Evolutionary conservation across 2,329 filamentous ascomycete genomes (phyloP), one percentile per base, ranked within the genome.

Genomic region (Fusarium denticulatum): DNA sequence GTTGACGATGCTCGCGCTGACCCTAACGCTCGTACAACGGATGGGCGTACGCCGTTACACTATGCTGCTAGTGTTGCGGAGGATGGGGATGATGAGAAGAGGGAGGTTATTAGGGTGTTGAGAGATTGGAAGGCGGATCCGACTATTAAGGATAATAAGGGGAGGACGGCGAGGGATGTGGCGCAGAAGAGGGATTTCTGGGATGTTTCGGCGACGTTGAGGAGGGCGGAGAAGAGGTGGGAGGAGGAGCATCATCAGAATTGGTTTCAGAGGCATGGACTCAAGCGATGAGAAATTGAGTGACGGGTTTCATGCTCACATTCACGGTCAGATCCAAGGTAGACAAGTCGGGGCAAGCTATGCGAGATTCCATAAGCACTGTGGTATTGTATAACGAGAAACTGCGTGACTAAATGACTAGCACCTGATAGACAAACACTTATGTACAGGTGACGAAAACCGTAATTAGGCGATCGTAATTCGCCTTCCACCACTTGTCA

Each of bases 221-320:
- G 79, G n/a, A 72, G 80, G 56, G 79, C 80, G 1, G 80, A 81
- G 74, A 78, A 79, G 66, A 77, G 61, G n/a, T 81, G 80, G 80
- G 78, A 80, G 52, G 79, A 80, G 37, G 77, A 77, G 9, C 80
- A 80, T 62, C 74, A 72, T n/a, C 75, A 74, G 53, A 73, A 63
- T 39, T 79, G 78, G 77, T 70, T 79, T 14, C 77, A 81, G 60
- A 68, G 77, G 11, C 78, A 79, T 36, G 74, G 74, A 1, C 75
- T 79, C 3, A 76, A 70, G 20, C 45, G 66, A 22, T 69, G 30
- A 45, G 11, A 9, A 9, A 26, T 20, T 2, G 6, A 13, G 42
- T 45, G 42, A 26, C 6, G 2, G n/a, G n/a, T 24, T 43, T 13
- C 11, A 43, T n/a, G 34, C 34, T 36, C 15, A 36, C 34, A 36